Conservation (phyloP, 1,139 yeast species). For the Groenewaldozyma sp. region DNA sequence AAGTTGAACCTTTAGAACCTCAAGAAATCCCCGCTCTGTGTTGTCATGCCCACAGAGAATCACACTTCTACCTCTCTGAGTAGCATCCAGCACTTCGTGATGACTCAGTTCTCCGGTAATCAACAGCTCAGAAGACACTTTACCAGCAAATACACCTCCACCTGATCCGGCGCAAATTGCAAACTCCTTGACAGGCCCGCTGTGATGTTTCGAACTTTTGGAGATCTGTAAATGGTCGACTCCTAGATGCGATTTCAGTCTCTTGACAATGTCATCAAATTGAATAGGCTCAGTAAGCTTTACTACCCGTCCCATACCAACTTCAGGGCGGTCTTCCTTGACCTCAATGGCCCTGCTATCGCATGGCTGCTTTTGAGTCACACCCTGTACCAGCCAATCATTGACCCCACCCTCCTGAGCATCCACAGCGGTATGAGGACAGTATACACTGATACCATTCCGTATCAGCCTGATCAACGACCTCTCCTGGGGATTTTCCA, state of each 20-base stretch:
- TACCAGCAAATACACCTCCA: conserved; percentile 50
- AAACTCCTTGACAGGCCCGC: conserved; percentile 29
- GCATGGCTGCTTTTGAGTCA: conserved; percentile 31
- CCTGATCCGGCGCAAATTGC: conserved; percentile 98
- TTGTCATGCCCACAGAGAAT: conserved; percentile 82
- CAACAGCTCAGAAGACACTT: conserved; percentile 59
- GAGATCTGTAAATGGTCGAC: conserved; percentile 61
- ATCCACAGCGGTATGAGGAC: conserved; percentile 95
- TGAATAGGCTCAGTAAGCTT: conserved; percentile 38
- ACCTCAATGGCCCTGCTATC: conserved; percentile 10
- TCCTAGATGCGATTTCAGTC: conserved; percentile 47
- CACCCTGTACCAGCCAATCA: conserved; percentile 73
- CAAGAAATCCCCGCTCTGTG: conserved; percentile 80
- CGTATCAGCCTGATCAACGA: conserved; percentile 66
- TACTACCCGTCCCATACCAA: conserved; percentile 81
- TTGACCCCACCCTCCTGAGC: conserved; percentile 89
- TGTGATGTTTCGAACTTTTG: conserved; percentile 28
- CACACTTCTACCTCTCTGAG: conserved; percentile 66
- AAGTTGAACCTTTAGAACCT: conserved; percentile 43
- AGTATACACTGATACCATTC: conserved; percentile 75
- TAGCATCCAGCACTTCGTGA: conserved; percentile 70
- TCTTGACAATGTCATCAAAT: conserved; percentile 39
- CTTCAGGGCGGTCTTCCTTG: conserved; percentile 33
- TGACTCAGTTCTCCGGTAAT: conserved; percentile 92
- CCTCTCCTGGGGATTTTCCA: conserved; percentile 66